These are phyloP conservation scores for Chytriomyces sp. DNA, from an alignment of 192 early-diverging fungal genomes.

Conservation along the genomic window DNA sequence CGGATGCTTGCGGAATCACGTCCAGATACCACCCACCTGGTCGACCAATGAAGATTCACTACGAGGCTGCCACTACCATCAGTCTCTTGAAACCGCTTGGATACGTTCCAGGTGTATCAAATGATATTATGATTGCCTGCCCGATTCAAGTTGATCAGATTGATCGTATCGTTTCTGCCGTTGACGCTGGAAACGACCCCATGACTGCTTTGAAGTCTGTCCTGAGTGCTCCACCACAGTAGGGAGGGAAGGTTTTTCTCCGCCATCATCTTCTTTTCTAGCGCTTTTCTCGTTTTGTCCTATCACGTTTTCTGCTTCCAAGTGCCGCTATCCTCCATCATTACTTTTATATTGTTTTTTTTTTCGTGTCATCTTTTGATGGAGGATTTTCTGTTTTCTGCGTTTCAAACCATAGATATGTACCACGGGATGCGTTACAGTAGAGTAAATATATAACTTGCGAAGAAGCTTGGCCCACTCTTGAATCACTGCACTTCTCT, in stretches of 20 bases:
- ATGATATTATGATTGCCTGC: slow-evolving; percentile 15
- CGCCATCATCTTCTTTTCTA: neutral
- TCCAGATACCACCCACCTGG: neutral
- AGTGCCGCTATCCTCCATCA: neutral
- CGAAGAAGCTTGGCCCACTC: too few species aligned
- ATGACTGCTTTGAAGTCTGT: neutral
- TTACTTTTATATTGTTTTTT: neutral
- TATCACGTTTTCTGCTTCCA: neutral
- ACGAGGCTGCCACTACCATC: slow-evolving; percentile 13
- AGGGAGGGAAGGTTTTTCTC: neutral
- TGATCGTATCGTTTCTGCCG: neutral
- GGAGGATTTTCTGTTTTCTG: neutral
- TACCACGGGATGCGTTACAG: too few species aligned
- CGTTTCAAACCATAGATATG: neutral
- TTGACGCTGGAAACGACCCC: slow-evolving; percentile 1
- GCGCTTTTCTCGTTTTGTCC: neutral
- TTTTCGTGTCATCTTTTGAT: neutral
- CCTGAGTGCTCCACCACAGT: neutral
- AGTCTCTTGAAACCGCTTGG: slow-evolving; percentile 3
- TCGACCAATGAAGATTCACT: slow-evolving; percentile 9
- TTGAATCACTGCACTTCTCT: too few species aligned
- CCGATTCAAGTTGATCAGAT: slow-evolving; percentile 12
- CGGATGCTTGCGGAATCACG: slow-evolving; percentile 23
- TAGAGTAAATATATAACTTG: too few species aligned
- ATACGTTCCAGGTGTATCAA: slow-evolving; percentile 13